Evolutionary conservation across 2,329 filamentous ascomycete genomes (phyloP), one percentile per base, ranked within the genome.

Genomic region (Penicillium paneum): DNA sequence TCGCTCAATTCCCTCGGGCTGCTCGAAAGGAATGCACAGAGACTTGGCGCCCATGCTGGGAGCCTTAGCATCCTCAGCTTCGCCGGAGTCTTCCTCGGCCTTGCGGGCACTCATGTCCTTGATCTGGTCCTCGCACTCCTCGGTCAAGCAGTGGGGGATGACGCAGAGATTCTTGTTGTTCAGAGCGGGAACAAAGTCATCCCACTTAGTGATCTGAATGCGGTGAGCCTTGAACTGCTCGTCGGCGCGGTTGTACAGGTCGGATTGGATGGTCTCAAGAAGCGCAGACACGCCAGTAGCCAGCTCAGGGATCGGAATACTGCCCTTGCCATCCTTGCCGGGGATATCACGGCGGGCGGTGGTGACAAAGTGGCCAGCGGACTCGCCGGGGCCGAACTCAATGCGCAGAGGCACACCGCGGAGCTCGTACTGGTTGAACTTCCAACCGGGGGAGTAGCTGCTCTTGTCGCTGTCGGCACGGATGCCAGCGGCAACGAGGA

Each of bases 341-440:
- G 70, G 71, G 36, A 89, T 89, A 73, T 99, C 94, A 67, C 95
- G 90, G 67, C 94, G 90, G 21, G 92, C 90, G 59, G 84, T 90
- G 60, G 88, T 90, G 64, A 97, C 88, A 39, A 92, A 89, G 54
- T 88, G 84, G 71, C 92, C 90, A 61, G 89, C 90, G 12, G 88
- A 87, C 71, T 97, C 94, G 76, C 96, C 96, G 67, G 94, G 93
- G 6, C 95, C 95, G 69, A 96, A 96, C 75, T 99, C 94, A 55
- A 99, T 82, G 56, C 94, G 89, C 35, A 99, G 83, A 43, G 95
- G 94, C 39, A 97, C 89, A 71, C 95, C 94, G 77, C 93, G 95
- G 66, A 97, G 82, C 75, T 99, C 95, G 91, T 91, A 97, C 76
- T 99, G 92, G 77, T 95, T 96, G 81, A 99, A 99, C 77, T 99